Evolutionary conservation across 495 filamentous ascomycete genomes (phyloP), one percentile per base, ranked within the genome.

Genomic region (Neurospora discreta): DNA sequence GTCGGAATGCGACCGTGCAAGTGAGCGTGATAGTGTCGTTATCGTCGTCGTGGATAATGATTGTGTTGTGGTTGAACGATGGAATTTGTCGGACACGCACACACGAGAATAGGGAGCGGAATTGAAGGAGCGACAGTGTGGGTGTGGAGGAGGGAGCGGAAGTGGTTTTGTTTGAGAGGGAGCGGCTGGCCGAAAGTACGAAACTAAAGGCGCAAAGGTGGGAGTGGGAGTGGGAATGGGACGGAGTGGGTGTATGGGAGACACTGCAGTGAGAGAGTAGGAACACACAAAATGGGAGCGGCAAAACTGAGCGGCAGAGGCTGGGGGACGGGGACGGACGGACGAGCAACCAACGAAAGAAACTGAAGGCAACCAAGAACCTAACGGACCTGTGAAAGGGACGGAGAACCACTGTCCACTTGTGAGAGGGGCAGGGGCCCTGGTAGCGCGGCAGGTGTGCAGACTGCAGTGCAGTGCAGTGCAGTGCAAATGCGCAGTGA

Each of bases 91-190:
- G 70, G 58, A 74, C 68, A 69, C 68, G 39, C 73, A 60, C 74
- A 69, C 68, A 74, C 73, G 67, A 33, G 70, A 73, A 43, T 69
- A 71, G 43, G 65, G 71, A 78, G 52, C 52, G 52, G 13, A 18
- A 65, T 65, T 65, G 52, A 80, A 79, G 39, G 78, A 80, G 75
- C 72, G 78, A 79, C 78, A 65, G 52, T 65, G 52, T 65, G 52
- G 52, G 52, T 65, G 73, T 74, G 75, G 72, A 70, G 70, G 71
- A 75, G 72, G 75, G 74, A 78, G 46, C 69, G 78, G 74, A 40
- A 71, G 74, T 76, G 60, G 70, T 78, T 80, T 79, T 77, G 78
- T 78, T 80, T 74, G 75, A 73, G 74, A 73, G 43, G 58, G 68
- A 71, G 69, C 52, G 52, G 52, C 52, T 26, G 26, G 52, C 52